Evolutionary conservation across 495 filamentous ascomycete species (phyloP).

Genomic region (Penicillium pulvis): DNA sequence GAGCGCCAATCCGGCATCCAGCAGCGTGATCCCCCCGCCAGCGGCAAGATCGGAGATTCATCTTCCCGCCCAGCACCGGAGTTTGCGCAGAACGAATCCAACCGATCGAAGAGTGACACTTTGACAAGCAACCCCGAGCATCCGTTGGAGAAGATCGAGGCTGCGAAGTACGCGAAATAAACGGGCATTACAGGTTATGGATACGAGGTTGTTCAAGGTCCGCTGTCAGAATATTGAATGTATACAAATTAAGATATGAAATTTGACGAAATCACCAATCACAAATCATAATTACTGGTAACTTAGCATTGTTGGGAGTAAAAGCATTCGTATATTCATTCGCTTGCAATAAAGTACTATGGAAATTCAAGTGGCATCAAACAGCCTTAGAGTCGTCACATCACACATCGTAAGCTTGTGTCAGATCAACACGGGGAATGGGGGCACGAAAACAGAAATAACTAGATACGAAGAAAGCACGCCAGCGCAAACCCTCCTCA

Average conservation of each 20-base stretch:
- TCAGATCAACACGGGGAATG: background rate
- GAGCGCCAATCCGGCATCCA: conserved; percentile 69
- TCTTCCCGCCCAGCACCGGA: conserved; percentile 34
- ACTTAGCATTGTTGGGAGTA: background rate
- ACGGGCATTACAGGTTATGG: background rate
- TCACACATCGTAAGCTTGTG: conserved; percentile 4
- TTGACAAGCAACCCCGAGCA: conserved; percentile 68
- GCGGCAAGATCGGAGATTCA: conserved; percentile 53
- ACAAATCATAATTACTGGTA: background rate
- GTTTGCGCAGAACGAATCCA: conserved; percentile 40
- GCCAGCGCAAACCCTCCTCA: conserved; percentile 5
- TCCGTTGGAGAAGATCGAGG: conserved; percentile 66
- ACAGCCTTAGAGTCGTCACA: background rate
- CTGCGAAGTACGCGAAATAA: conserved; percentile 54
- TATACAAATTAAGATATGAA: background rate
- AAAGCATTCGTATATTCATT: background rate
- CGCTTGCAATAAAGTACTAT: conserved; percentile 1
- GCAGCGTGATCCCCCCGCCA: conserved; percentile 53
- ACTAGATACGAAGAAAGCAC: conserved; percentile 1
- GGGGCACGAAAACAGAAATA: conserved; percentile 3
- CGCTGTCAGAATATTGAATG: background rate
- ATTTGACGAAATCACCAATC: background rate
- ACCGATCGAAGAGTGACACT: conserved; percentile 33
- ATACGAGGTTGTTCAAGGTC: too few relatives aligned
- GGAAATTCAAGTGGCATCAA: background rate